Evolutionary conservation across 129 eudicot species (phyloP).

Genomic region (Arctium lappa): DNA sequence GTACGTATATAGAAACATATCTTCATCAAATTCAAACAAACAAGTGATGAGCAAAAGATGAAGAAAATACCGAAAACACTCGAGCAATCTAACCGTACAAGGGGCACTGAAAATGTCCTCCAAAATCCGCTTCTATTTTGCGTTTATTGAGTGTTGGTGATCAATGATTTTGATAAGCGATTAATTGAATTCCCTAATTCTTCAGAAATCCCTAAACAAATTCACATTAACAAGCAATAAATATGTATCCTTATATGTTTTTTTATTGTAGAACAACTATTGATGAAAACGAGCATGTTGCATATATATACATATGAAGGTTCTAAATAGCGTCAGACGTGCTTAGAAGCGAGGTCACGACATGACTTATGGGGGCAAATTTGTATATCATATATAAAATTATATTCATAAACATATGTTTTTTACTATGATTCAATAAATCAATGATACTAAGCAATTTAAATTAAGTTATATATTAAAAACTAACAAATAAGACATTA

Average conservation of each 20-base stretch:
- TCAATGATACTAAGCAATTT: no score
- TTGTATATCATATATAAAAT: no score
- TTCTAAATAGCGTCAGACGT: no score
- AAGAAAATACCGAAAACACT: slow-evolving; percentile 20
- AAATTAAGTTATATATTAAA: no score
- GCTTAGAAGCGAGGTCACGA: no score
- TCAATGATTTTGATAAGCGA: slow-evolving; percentile 13
- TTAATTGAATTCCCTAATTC: neutral
- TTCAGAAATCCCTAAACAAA: slow-evolving; percentile 13
- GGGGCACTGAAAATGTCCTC: slow-evolving; percentile 16
- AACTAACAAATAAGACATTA: no score
- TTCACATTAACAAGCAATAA: neutral
- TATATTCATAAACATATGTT: no score
- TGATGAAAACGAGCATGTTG: slow-evolving; percentile 19
- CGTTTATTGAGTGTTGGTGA: slow-evolving; percentile 17
- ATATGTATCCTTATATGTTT: neutral
- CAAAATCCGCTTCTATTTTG: slow-evolving; percentile 9
- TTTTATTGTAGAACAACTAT: slow-evolving; percentile 3
- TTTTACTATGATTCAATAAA: no score
- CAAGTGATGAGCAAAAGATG: slow-evolving; percentile 13
- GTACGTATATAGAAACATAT: slow-evolving; percentile 7
- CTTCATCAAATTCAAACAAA: slow-evolving; percentile 4
- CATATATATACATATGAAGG: no score
- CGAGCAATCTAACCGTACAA: slow-evolving; percentile 18
- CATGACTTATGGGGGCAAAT: no score